Base-by-base conservation (phyloP, 2,329 filamentous ascomycete genomes). In the Bipolaris gigantea region DNA sequence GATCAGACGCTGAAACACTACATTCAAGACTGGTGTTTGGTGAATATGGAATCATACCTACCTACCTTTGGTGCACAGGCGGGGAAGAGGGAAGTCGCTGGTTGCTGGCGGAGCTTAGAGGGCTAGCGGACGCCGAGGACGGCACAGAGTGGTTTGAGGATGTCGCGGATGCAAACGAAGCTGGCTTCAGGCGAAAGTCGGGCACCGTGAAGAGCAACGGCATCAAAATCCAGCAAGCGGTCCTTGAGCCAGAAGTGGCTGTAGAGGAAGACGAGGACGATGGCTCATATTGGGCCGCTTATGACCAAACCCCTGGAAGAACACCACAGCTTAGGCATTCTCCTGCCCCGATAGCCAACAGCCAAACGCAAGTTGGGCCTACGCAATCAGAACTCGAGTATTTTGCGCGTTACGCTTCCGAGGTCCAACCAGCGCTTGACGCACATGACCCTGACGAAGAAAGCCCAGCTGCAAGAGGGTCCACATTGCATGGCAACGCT, bases 201-300 rank as follows among this genome's bases (percentile, higher is more conserved):
- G 21, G 54, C 41, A 19, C 63, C n/a, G 33, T 50, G 36, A 62
- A 62, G 54, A 59, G 44, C 27, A 59, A 71, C 48, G 63, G 60
- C 23, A 30, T 49, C 39, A 27, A 59, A 30, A 42, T 35, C 13
- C 63, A 58, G 32, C 47, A 55, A 7, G 35, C 55, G 2, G 47
- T 43, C 11, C 48, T 59, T 15, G 55, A 59, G 36, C 54, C 58
- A 32, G 64, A 61, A 21, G 40, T 58, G 11, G 57, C 59, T n/a
- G 48, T 57, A 21, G 55, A 64, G 9, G 60, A 65, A 1, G 83
- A 86, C 0, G 85, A 85, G 0, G 87, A 89, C 19, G 87, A 89
- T 30, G 87, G 91, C 57, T 88, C 86, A 63, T 93, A 93, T 73
- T 93, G 89, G 89, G 87, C 89, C 86, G 87, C 85, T 30, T 83